A percentile compares a stretch with the other conserved stretches of the same genome.
These are phyloP conservation scores for Fraxinus dipetala DNA, from an alignment of 305 asterid genomes.

Conservation along the genomic window DNA sequence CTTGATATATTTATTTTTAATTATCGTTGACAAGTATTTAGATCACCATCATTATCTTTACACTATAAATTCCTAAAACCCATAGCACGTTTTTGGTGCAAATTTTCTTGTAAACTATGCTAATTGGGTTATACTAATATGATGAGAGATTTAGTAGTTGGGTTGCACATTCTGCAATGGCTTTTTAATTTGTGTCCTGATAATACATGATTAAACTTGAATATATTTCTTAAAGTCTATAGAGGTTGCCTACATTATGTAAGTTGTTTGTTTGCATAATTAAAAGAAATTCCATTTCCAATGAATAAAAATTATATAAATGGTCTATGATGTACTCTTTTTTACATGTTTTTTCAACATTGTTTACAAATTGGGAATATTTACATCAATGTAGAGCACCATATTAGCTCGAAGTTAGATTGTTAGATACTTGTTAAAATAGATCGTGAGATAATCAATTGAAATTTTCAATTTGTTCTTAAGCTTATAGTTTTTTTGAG, in stretches of 20 bases:
- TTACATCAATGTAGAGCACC: neutral
- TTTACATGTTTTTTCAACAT: neutral
- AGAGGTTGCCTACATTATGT: neutral
- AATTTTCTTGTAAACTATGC: neutral
- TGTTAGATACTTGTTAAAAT: neutral
- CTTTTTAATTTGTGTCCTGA: neutral
- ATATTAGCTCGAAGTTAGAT: neutral
- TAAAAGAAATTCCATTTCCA: neutral
- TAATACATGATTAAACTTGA: neutral
- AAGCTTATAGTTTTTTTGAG: neutral
- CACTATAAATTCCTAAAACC: neutral
- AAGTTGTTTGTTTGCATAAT: neutral
- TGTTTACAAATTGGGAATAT: neutral
- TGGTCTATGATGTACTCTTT: neutral
- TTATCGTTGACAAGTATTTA: neutral
- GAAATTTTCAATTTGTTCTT: neutral
- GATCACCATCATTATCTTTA: neutral
- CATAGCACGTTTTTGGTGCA: neutral
- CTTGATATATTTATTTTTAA: neutral
- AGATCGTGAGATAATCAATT: neutral
- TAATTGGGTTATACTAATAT: neutral
- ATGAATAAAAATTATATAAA: neutral
- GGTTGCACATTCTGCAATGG: neutral
- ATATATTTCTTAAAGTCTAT: neutral
- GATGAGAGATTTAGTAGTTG: neutral